Base-by-base conservation (phyloP, 495 filamentous ascomycete genomes). In the Neurospora sp. region DNA sequence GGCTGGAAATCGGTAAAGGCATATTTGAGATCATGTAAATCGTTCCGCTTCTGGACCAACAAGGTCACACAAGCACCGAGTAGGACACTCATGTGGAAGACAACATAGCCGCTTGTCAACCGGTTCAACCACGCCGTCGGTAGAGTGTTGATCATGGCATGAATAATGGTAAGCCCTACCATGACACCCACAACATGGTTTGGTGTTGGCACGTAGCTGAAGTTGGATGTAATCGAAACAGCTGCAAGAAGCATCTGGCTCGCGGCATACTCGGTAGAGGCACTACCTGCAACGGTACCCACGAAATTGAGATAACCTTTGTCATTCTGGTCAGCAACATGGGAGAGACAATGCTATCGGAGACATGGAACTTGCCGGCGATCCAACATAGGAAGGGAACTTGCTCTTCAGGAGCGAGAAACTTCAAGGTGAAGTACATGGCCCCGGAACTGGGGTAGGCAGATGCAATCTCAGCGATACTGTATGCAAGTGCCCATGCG, bases 211-310 rank as follows among this genome's bases (percentile, higher is more conserved):
- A 77, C 71, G 75, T 89, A 91, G 15, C 83, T 77, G 76, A 89
- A 88, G 73, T 86, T 80, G 6, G 86, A 83, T 34, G 84, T 84
- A 86, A 92, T 92, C 7, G 87, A 88, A 15, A 90, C 87, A 19
- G 88, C 88, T 5, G 90, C 90, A 6, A 92, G 82, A 40, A 92
- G 86, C 85, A 92, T 86, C 78, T 92, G 89, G 0, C 89, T 87
- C 6, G 88, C 86, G 7, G 89, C 90, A 75, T 92, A 92, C 74
- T 91, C 90, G 2, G 89, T 88, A 0, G 88, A 89, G 8, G 90
- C 90, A 39, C 89, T 84, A 43, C 90, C 90, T 10, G 87, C 86
- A 54, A 91, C 82, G 74, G 91, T 89, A 45, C 90, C 90, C 5
- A 91, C 83, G 3, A 92, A 84, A 74, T 91, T 92, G 78, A 91